Conservation (phyloP, 345 rosid genomes). For the Gossypioides kirkii region DNA sequence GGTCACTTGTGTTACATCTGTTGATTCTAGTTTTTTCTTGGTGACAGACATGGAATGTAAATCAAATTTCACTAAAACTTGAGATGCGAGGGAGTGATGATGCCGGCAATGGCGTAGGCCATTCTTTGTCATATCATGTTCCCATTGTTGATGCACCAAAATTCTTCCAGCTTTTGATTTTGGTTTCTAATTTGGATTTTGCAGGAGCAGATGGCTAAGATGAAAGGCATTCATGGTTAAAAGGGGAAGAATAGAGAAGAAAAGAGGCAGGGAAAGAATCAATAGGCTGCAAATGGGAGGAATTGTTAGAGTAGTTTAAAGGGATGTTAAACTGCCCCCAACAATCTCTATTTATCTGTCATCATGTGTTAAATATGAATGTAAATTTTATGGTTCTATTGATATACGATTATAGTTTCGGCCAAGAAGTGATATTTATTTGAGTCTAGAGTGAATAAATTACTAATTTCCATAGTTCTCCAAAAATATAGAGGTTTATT, state of each 20-base stretch:
- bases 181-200: not conserved
- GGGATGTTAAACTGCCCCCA: not conserved
- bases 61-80: not conserved
- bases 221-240: not conserved
- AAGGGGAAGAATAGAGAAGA: not conserved
- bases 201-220: not conserved
- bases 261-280: too few species aligned
- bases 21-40: not conserved
- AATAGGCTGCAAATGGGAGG: not conserved
- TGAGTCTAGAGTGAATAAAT: not conserved
- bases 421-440: not conserved
- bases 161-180: not conserved
- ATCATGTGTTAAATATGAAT: slow-evolving; percentile 7
- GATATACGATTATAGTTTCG: too few species aligned
- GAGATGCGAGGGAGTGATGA: not conserved
- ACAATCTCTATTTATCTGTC: not conserved
- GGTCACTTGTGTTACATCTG: not conserved
- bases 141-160: not conserved
- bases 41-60: not conserved
- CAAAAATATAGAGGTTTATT: not conserved
- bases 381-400: not conserved
- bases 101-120: not conserved
- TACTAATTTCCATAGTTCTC: not conserved
- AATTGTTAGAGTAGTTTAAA: not conserved
- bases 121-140: not conserved